Percentiles rank a stretch among this genome's conserved stretches.
These are phyloP conservation scores for Galeopsis tetrahit DNA, from an alignment of 257 asterid species.

Conservation along the genomic window DNA sequence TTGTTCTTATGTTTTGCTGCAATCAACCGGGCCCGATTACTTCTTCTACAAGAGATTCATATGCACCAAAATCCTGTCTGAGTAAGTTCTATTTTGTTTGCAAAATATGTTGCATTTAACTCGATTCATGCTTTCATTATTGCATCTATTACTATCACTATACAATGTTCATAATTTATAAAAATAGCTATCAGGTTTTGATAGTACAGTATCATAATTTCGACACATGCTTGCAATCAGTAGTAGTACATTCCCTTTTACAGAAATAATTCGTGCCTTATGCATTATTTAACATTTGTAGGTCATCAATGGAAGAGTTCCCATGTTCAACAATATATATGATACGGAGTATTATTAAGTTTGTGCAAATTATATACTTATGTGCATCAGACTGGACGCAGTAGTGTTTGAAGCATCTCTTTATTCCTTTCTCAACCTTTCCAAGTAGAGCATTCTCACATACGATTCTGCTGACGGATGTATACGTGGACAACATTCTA, in stretches of 20 bases:
- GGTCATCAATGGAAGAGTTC: not conserved
- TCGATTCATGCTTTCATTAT: slow-evolving; percentile 4
- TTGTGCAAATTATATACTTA: not conserved
- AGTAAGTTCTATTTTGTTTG: slow-evolving; percentile 26
- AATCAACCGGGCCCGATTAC: slow-evolving; percentile 70
- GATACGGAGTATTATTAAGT: not conserved
- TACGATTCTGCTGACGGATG: not conserved
- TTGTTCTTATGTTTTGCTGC: slow-evolving; percentile 77
- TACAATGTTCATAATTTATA: not conserved
- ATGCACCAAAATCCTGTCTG: slow-evolving; percentile 36
- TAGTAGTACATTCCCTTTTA: not conserved
- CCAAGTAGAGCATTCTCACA: not conserved
- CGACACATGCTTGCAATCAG: not conserved
- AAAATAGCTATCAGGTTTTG: too few species aligned
- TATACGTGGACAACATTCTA: not conserved
- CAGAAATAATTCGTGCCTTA: not conserved
- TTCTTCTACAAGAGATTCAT: slow-evolving; percentile 60
- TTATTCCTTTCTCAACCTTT: not conserved
- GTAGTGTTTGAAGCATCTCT: not conserved
- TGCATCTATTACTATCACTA: not conserved
- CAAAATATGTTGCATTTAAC: not conserved
- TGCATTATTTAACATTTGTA: not conserved
- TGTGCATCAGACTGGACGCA: not conserved
- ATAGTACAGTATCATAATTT: too few species aligned
- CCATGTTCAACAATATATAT: not conserved